Percentiles rank a stretch among this genome's conserved stretches.
Conservation (phyloP, 257 asterid species). For the Nicotiana noctiflora region DNA sequence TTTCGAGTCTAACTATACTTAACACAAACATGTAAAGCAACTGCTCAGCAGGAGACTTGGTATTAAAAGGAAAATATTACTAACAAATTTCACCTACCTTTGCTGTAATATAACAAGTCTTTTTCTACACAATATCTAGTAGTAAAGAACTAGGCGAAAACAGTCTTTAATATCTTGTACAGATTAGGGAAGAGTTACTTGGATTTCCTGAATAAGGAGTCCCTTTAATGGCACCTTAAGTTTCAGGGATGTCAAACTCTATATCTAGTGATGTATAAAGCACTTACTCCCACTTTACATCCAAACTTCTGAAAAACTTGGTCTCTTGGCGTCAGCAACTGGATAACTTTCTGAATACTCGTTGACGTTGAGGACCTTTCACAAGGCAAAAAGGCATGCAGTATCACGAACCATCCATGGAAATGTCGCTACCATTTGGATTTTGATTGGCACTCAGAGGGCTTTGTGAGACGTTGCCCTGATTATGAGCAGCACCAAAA, state of each 20-base stretch:
- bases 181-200: background rate
- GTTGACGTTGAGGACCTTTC: slow-evolving; percentile 5
- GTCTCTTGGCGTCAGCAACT: slow-evolving; percentile 3
- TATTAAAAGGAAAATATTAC: background rate
- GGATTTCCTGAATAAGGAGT: background rate
- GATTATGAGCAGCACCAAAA: slow-evolving; percentile 65
- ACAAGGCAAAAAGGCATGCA: background rate
- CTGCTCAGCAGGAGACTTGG: background rate
- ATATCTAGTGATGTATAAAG: background rate
- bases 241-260: background rate
- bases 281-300: slow-evolving; percentile 12
- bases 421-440: slow-evolving; percentile 37
- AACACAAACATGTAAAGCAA: background rate
- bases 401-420: slow-evolving; percentile 66
- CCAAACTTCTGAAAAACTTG: slow-evolving; percentile 9
- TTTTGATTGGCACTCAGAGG: slow-evolving; percentile 22
- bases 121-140: slow-evolving; percentile 1
- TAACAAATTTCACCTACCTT: background rate
- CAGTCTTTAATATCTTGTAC: background rate
- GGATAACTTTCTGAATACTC: slow-evolving; percentile 1
- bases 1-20: background rate
- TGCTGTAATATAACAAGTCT: background rate
- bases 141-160: background rate
- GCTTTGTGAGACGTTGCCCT: slow-evolving; percentile 18
- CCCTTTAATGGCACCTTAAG: background rate